Evolutionary conservation across 768 basidiomycete species (phyloP).

Genomic region (Russula foetens): DNA sequence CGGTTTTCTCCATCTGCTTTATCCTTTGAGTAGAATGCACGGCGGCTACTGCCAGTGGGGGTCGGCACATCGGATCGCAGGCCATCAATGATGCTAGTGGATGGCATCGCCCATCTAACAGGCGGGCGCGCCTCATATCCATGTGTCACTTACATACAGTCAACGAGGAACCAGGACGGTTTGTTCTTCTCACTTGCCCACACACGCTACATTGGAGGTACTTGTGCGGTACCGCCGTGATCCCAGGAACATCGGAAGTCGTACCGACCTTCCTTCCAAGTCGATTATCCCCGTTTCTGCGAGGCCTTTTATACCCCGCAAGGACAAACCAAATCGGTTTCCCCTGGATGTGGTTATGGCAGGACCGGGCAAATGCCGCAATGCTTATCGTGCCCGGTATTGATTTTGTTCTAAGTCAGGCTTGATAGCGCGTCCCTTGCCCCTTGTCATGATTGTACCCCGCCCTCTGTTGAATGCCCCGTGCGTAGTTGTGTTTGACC

Average conservation of each 20-base stretch:
- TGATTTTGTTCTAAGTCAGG: not conserved
- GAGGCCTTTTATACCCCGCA: not conserved
- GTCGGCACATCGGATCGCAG: not conserved
- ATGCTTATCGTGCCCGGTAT: not conserved
- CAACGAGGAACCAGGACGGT: not conserved
- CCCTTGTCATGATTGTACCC: not conserved
- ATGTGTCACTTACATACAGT: not conserved
- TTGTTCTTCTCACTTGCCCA: not conserved
- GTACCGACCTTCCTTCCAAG: not conserved
- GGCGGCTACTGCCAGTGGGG: not conserved
- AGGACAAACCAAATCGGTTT: not conserved
- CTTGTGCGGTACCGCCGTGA: not conserved
- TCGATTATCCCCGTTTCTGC: not conserved
- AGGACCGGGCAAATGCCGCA: not conserved
- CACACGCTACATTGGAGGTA: not conserved
- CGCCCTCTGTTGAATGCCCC: not conserved
- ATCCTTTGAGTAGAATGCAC: not conserved
- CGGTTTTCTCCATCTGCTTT: not conserved
- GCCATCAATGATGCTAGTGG: not conserved
- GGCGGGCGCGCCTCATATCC: not conserved
- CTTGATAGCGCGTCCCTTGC: not conserved
- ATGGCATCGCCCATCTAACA: not conserved
- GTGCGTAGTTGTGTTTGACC: not conserved
- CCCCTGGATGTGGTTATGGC: not conserved
- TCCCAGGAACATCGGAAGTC: not conserved